Percentiles rank a stretch among this genome's conserved stretches.
Conservation (phyloP, 441 rosid species). For the Macaranga tanarius region DNA sequence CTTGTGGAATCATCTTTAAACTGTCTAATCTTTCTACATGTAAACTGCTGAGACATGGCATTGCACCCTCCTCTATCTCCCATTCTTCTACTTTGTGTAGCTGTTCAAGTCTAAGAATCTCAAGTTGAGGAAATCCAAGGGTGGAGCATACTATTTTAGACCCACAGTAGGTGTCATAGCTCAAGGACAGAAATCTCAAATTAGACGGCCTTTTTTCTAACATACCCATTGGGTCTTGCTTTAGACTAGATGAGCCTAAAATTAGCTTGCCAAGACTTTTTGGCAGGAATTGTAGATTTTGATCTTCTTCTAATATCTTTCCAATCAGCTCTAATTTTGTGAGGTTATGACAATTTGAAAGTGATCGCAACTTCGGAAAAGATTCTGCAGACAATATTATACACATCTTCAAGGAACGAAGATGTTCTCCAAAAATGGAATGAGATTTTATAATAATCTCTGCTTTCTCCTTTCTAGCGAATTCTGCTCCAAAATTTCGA, state of each 20-base stretch:
- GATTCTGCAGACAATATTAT: too few species aligned
- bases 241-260: neutral
- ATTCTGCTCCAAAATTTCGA: neutral
- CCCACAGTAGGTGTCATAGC: neutral
- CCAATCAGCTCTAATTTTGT: neutral
- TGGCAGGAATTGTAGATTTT: neutral
- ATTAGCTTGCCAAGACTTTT: neutral
- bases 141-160: slow-evolving; percentile 1
- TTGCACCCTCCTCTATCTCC: slow-evolving; percentile 16
- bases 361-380: slow-evolving; percentile 4
- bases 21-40: fast-evolving
- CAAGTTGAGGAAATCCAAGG: slow-evolving; percentile 3
- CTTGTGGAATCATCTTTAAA: slow-evolving; percentile 11
- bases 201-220: slow-evolving; percentile 9
- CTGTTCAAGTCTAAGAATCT: neutral
- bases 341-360: slow-evolving; percentile 5
- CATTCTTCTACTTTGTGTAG: neutral
- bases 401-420: neutral
- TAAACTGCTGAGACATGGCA: slow-evolving; percentile 8
- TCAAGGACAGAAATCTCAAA: neutral
- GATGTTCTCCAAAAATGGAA: neutral
- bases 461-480: neutral
- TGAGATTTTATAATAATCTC: neutral
- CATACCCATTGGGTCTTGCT: slow-evolving; percentile 5
- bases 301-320: neutral